Evolutionary conservation across 148 eudicot species (phyloP).

Genomic region (Rhododendron griersonianum): DNA sequence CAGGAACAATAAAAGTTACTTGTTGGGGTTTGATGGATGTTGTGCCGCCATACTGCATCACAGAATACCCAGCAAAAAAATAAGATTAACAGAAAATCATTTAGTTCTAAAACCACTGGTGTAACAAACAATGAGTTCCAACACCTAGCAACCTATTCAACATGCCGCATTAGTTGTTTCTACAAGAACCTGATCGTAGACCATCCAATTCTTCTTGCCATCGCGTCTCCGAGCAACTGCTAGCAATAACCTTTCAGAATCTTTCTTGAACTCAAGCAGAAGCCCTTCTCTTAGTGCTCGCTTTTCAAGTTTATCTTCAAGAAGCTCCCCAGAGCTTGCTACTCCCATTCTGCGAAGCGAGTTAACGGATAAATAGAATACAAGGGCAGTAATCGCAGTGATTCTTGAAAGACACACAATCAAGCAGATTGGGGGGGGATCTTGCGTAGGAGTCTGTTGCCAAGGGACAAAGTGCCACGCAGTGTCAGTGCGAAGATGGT

Average conservation of each 20-base stretch:
- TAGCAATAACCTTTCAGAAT: slow-evolving; percentile 81
- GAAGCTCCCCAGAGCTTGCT: slow-evolving; percentile 42
- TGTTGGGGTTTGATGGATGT: slow-evolving; percentile 93
- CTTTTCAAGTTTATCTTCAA: slow-evolving; percentile 55
- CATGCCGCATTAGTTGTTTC: slow-evolving; percentile 27
- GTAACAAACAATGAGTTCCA: slow-evolving; percentile 16
- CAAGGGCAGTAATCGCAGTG: background rate
- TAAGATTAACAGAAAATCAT: slow-evolving; percentile 9
- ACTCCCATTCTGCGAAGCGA: slow-evolving; percentile 52
- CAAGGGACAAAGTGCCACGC: background rate
- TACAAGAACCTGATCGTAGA: slow-evolving; percentile 82
- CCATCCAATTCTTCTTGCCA: slow-evolving; percentile 98
- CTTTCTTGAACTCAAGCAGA: slow-evolving; percentile 85
- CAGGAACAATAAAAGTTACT: slow-evolving; percentile 87
- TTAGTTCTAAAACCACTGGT: background rate
- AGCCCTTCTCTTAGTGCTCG: slow-evolving; percentile 57
- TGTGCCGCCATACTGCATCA: slow-evolving; percentile 68
- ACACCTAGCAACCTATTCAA: slow-evolving; percentile 42
- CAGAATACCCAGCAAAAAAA: slow-evolving; percentile 1
- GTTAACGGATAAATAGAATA: background rate
- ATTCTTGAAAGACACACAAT: background rate
- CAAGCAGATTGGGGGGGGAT: background rate
- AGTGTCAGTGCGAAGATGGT: background rate
- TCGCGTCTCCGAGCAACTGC: slow-evolving; percentile 89
- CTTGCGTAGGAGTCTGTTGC: background rate